Evolutionary conservation across 2,329 filamentous ascomycete species (phyloP).

Genomic region (Xylariaceae sp.): DNA sequence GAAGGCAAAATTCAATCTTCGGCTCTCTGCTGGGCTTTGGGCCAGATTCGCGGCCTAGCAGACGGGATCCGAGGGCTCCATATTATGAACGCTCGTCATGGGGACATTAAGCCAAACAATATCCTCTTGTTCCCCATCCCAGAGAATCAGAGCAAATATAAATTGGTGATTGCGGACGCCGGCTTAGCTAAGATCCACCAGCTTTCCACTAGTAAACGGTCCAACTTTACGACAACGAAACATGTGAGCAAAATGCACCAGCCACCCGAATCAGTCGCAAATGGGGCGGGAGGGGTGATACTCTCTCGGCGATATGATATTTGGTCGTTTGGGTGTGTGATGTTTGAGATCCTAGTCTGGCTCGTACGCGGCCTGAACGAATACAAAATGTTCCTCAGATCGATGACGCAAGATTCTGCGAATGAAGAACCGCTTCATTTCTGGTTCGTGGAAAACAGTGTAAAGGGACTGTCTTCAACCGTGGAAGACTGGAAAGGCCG

Average conservation of each 20-base stretch:
- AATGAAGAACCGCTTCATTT: not conserved
- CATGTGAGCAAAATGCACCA: not conserved
- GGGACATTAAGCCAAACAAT: constrained; percentile 11
- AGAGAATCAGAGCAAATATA: not conserved
- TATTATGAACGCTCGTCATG: not conserved
- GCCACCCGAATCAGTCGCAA: not conserved
- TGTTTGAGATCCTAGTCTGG: constrained; percentile 6
- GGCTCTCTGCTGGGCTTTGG: no score
- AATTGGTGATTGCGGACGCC: not conserved
- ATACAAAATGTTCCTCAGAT: not conserved
- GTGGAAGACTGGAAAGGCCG: no score
- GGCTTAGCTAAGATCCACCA: not conserved
- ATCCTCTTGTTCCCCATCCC: not conserved
- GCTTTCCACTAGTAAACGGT: not conserved
- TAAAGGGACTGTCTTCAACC: no score
- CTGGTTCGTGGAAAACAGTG: no score
- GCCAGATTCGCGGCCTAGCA: not conserved
- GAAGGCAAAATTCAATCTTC: no score
- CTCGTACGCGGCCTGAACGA: not conserved
- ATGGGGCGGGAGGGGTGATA: no score
- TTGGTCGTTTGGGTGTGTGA: constrained; percentile 6
- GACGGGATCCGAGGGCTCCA: constrained; percentile 1
- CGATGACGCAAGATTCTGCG: not conserved
- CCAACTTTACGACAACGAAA: not conserved
- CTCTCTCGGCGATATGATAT: constrained; percentile 10